Evolutionary conservation across 163 green algal species (phyloP).

Genomic region (Chlorella variabilis): DNA sequence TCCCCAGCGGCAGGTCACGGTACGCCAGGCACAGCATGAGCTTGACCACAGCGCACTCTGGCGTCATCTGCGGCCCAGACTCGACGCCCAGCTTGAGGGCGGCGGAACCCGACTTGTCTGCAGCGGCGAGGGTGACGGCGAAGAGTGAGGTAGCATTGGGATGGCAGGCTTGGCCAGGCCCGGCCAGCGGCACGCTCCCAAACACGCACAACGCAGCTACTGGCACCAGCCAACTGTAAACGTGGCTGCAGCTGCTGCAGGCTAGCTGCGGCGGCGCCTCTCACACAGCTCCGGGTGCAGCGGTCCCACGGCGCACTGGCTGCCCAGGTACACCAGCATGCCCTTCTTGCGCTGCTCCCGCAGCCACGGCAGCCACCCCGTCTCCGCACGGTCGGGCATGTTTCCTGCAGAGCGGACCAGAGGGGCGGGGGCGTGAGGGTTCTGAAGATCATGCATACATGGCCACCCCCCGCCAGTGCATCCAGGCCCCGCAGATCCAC

Average conservation of each 20-base stretch:
- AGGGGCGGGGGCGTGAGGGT: neutral
- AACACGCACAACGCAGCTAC: too few species aligned
- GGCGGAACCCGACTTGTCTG: slow-evolving; percentile 49
- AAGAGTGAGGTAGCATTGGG: too few species aligned
- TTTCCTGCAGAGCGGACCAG: slow-evolving; percentile 65
- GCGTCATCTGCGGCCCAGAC: slow-evolving; percentile 77
- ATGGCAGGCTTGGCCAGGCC: too few species aligned
- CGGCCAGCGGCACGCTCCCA: too few species aligned
- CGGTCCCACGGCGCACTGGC: slow-evolving; percentile 61
- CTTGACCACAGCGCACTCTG: slow-evolving; percentile 88
- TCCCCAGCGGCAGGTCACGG: slow-evolving; percentile 78
- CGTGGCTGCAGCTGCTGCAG: too few species aligned
- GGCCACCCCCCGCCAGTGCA: too few species aligned
- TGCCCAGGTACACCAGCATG: slow-evolving; percentile 57
- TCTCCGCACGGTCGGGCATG: slow-evolving; percentile 68
- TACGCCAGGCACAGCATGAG: slow-evolving; percentile 76
- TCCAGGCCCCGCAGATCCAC: too few species aligned
- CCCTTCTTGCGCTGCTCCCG: slow-evolving; percentile 75
- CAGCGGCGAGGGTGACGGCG: neutral
- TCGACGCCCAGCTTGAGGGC: slow-evolving; percentile 71
- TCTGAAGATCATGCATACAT: neutral
- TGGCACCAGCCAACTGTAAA: too few species aligned
- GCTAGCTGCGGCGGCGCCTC: too few species aligned
- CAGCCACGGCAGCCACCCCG: slow-evolving; percentile 90
- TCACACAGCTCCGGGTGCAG: slow-evolving; percentile 67